These are phyloP conservation scores for Sisymbrium altissimum DNA, from an alignment of 345 rosid species.

Conservation along the genomic window DNA sequence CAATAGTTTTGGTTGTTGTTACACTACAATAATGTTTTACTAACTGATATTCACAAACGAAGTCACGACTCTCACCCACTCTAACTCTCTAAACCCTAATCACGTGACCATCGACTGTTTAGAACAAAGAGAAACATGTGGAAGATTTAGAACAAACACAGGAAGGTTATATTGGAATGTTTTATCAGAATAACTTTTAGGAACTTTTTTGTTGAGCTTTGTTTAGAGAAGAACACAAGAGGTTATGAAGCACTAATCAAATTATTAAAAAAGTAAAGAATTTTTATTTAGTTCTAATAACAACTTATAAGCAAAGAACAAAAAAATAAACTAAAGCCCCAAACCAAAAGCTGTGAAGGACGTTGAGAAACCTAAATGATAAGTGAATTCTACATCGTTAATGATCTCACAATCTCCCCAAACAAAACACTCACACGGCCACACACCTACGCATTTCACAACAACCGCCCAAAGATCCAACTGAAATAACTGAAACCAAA, in stretches of 20 bases:
- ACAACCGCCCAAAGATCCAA: constrained; percentile 20
- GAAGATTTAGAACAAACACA: neutral
- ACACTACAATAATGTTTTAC: neutral
- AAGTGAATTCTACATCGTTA: constrained; percentile 1
- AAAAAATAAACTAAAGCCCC: neutral
- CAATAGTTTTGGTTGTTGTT: neutral
- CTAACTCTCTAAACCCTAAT: neutral
- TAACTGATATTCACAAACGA: neutral
- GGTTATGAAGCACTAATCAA: neutral
- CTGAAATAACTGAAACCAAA: constrained; percentile 4
- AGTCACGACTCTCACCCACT: constrained; percentile 7
- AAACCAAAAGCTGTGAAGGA: constrained; percentile 11
- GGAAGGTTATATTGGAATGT: neutral
- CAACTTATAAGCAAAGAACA: neutral
- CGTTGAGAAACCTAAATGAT: constrained; percentile 3
- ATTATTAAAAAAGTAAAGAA: neutral
- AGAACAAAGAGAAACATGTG: neutral
- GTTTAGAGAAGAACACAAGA: neutral
- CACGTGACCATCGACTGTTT: neutral
- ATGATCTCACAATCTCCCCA: constrained; percentile 2
- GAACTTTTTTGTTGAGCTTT: neutral
- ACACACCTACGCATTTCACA: constrained; percentile 22
- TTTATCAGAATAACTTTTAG: neutral
- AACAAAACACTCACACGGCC: constrained; percentile 6
- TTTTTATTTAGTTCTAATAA: constrained; percentile 14